Evolutionary conservation across 768 basidiomycete genomes (phyloP).

Genomic region (Boletales sp.): DNA sequence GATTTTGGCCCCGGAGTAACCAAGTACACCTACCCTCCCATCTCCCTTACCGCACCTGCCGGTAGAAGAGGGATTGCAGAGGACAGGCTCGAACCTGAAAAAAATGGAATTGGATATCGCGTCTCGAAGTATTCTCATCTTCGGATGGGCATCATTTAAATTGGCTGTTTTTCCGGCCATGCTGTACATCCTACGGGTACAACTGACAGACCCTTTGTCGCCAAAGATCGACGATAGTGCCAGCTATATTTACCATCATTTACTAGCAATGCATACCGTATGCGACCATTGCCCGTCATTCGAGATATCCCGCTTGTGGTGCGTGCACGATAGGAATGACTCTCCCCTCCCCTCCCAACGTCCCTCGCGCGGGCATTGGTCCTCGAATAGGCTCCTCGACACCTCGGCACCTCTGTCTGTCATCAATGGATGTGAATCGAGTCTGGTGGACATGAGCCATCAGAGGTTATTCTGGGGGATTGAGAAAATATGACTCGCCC

Average conservation of each 20-base stretch:
- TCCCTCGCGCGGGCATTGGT: slow-evolving; percentile 22
- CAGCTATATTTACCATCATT: too few species aligned
- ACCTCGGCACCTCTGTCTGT: slow-evolving; percentile 1
- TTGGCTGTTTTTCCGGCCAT: neutral
- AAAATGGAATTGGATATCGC: slow-evolving; percentile 45
- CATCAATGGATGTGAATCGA: slow-evolving; percentile 8
- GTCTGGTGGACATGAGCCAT: slow-evolving; percentile 8
- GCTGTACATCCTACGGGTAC: too few species aligned
- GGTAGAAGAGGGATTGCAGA: slow-evolving; percentile 13
- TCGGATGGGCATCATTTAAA: slow-evolving; percentile 10
- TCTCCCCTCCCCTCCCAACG: slow-evolving; percentile 22
- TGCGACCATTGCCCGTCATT: neutral
- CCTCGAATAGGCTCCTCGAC: slow-evolving; percentile 11
- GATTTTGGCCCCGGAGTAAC: slow-evolving; percentile 72
- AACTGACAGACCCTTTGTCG: neutral
- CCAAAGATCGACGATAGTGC: neutral
- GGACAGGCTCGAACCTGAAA: slow-evolving; percentile 29
- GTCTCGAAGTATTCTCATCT: slow-evolving; percentile 46
- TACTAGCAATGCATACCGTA: neutral
- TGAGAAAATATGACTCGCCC: slow-evolving; percentile 8
- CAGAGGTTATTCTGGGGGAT: neutral
- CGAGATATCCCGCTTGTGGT: slow-evolving; percentile 1
- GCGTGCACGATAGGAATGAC: slow-evolving; percentile 23
- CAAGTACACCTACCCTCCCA: slow-evolving; percentile 50
- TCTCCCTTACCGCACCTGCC: slow-evolving; percentile 25